Evolutionary conservation across 192 early-diverging fungal species (phyloP).

Genomic region (Irineochytrium annulatum): DNA sequence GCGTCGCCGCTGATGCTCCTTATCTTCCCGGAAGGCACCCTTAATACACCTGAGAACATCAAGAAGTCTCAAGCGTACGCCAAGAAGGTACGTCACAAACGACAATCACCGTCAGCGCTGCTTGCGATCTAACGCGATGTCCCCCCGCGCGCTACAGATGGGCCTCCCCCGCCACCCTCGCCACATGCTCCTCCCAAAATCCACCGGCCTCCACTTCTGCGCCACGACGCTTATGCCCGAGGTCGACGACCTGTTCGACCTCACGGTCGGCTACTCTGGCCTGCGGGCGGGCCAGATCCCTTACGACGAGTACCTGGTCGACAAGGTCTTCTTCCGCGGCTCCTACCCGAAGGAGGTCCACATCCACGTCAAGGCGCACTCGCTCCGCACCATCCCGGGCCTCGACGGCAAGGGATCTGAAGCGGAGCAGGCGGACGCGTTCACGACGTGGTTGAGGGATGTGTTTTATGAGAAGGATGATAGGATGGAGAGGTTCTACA

Average conservation of each 20-base stretch:
- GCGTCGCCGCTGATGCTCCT: conserved; percentile 80
- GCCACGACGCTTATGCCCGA: conserved; percentile 60
- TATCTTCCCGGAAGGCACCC: conserved; percentile 95
- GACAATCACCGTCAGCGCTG: background rate
- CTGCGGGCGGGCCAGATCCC: conserved; percentile 63
- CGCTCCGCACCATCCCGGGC: conserved; percentile 27
- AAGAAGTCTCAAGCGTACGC: conserved; percentile 67
- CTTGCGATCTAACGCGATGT: background rate
- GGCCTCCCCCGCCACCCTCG: conserved; percentile 35
- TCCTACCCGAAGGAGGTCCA: conserved; percentile 74
- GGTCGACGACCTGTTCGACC: conserved; percentile 75
- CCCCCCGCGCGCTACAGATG: conserved; percentile 6
- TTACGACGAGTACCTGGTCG: conserved; percentile 76
- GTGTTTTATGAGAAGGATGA: conserved; percentile 12
- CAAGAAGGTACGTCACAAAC: conserved; percentile 43
- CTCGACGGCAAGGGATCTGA: no score
- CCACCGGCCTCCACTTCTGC: conserved; percentile 76
- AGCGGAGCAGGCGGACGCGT: background rate
- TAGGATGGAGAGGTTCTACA: conserved; percentile 12
- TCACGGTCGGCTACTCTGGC: conserved; percentile 86
- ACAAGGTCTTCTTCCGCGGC: conserved; percentile 68
- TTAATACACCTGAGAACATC: conserved; percentile 72
- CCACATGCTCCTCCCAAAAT: conserved; percentile 79
- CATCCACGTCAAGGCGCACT: conserved; percentile 58
- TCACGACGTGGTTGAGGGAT: conserved; percentile 5